Evolutionary conservation across 345 rosid genomes (phyloP).

Genomic region (Rhodomyrtus tomentosa): DNA sequence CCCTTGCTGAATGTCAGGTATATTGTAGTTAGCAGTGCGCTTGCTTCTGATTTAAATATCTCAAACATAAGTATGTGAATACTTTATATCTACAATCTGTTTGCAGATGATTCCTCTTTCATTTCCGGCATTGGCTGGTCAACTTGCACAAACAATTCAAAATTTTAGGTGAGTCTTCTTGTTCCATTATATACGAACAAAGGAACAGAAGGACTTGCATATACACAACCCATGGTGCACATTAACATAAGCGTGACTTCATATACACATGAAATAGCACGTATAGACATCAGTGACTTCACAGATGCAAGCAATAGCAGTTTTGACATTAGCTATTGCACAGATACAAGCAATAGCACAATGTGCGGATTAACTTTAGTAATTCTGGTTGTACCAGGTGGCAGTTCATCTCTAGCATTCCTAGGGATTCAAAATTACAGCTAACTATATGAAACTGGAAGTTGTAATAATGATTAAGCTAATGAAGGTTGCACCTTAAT

Average conservation of each 20-base stretch:
- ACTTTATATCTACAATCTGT: neutral
- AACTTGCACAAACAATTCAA: conserved; percentile 24
- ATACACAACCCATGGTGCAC: neutral
- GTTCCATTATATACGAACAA: neutral
- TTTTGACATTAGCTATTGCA: neutral
- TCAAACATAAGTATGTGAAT: neutral
- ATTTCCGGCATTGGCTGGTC: conserved; percentile 26
- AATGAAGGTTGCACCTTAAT: neutral
- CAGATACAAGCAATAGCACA: neutral
- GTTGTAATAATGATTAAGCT: neutral
- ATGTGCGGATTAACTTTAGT: neutral
- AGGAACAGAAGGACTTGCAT: neutral
- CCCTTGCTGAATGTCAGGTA: conserved; percentile 46
- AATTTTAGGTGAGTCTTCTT: conserved; percentile 37
- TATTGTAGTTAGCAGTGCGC: neutral
- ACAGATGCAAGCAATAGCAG: neutral
- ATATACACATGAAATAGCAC: neutral
- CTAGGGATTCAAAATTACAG: neutral
- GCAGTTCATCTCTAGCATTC: neutral
- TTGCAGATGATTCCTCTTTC: conserved; percentile 30
- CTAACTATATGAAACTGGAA: neutral
- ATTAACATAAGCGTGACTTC: neutral
- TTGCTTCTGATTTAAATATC: neutral
- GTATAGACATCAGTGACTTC: neutral
- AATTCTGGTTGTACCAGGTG: neutral